Evolutionary conservation across 805 yeast genomes (phyloP).

Genomic region (Yarrowia divulgata): DNA sequence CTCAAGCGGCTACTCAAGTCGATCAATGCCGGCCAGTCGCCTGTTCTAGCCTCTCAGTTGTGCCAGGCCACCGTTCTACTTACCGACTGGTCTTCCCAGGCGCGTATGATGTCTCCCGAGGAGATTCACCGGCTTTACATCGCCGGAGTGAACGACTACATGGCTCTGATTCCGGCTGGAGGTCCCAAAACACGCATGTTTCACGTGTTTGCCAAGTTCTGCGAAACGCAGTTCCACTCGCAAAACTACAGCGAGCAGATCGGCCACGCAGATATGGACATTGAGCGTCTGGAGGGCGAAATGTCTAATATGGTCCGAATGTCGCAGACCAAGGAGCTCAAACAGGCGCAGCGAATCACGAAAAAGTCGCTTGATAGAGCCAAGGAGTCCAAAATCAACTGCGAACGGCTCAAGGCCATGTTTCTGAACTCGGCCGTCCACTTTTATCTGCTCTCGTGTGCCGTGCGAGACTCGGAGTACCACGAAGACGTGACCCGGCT

Average conservation of each 20-base stretch:
- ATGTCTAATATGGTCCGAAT: conserved; percentile 45
- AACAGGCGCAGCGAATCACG: not conserved
- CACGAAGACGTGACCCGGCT: conserved; percentile 74
- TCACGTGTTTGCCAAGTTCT: conserved; percentile 29
- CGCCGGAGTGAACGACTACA: not conserved
- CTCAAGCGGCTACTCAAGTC: not conserved
- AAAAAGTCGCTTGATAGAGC: not conserved
- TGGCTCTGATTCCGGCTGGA: not conserved
- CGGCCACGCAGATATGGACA: not conserved
- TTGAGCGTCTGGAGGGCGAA: conserved; percentile 2
- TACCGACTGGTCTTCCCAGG: conserved; percentile 28
- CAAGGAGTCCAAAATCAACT: not conserved
- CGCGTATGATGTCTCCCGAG: conserved; percentile 32
- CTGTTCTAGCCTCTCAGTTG: not conserved
- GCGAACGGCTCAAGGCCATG: not conserved
- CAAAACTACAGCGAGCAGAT: not conserved
- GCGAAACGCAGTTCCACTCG: conserved; percentile 15
- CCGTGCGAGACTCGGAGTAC: conserved; percentile 42
- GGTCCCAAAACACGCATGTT: conserved; percentile 5
- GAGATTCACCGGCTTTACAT: conserved; percentile 14
- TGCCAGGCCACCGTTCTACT: conserved; percentile 14
- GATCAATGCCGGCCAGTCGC: not conserved
- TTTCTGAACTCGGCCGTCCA: conserved; percentile 15
- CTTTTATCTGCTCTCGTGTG: conserved; percentile 17
- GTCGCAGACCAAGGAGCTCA: conserved; percentile 23